Evolutionary conservation across 2,329 filamentous ascomycete species (phyloP).

Genomic region (Diaporthe longicolla): DNA sequence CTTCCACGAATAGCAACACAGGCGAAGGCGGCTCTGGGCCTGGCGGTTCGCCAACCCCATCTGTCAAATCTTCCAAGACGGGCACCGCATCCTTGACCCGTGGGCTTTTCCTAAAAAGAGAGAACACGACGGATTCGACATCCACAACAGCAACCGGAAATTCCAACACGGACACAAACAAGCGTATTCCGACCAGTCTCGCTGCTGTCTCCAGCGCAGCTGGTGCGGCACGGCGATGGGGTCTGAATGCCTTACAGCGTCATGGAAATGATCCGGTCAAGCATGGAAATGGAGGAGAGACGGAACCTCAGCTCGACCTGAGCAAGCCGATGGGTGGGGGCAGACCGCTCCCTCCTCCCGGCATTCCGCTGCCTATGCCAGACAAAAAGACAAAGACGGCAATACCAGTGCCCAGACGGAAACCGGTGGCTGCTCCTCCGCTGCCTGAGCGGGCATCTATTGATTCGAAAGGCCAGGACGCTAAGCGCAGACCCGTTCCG

Average conservation of each 20-base stretch:
- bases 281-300: slow-evolving; percentile 43
- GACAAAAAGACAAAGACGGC: slow-evolving; percentile 71
- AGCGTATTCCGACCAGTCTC: slow-evolving; percentile 61
- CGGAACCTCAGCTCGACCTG: slow-evolving; percentile 57
- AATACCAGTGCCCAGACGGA: slow-evolving; percentile 74
- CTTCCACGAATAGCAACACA: slow-evolving; percentile 50
- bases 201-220: slow-evolving; percentile 70
- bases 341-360: slow-evolving; percentile 84
- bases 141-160: slow-evolving; percentile 54
- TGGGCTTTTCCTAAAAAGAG: slow-evolving; percentile 57
- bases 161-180: slow-evolving; percentile 50
- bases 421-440: slow-evolving; percentile 66
- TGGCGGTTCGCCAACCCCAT: slow-evolving; percentile 52
- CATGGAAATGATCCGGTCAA: slow-evolving; percentile 58
- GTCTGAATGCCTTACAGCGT: slow-evolving; percentile 69
- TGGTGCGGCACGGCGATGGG: slow-evolving; percentile 70
- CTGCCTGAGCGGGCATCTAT: slow-evolving; percentile 42
- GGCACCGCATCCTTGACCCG: slow-evolving; percentile 57
- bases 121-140: slow-evolving; percentile 54
- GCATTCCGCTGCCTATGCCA: slow-evolving; percentile 81
- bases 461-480: slow-evolving; percentile 38
- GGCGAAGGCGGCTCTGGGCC: slow-evolving; percentile 47
- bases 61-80: slow-evolving; percentile 56
- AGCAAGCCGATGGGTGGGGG: slow-evolving; percentile 85
- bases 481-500: slow-evolving; percentile 52